Percentiles rank a stretch among this genome's conserved stretches.
Conservation (phyloP, 495 filamentous ascomycete species). For the Poronia punctata region DNA sequence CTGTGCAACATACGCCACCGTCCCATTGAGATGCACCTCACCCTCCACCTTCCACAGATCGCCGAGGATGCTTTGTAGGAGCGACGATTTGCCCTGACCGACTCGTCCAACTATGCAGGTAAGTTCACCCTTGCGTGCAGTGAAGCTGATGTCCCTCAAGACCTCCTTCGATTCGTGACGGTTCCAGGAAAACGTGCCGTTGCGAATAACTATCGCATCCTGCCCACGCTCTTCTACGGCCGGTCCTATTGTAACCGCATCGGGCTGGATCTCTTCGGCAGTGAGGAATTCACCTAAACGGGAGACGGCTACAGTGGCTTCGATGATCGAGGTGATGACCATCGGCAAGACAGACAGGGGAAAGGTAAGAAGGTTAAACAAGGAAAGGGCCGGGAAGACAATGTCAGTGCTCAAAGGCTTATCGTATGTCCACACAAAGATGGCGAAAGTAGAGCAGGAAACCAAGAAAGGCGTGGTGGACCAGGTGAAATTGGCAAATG, state of each 20-base stretch:
- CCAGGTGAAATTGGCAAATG: conserved; percentile 97
- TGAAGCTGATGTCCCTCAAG: conserved; percentile 69
- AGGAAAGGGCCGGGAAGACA: conserved; percentile 83
- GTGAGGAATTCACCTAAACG: conserved; percentile 80
- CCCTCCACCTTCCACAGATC: conserved; percentile 88
- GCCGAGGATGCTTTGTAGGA: conserved; percentile 80
- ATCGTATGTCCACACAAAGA: conserved; percentile 80
- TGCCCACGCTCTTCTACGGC: conserved; percentile 67
- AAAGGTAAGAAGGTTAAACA: conserved; percentile 93
- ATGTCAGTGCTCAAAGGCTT: conserved; percentile 84
- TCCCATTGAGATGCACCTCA: conserved; percentile 73
- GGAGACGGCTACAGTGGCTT: conserved; percentile 86
- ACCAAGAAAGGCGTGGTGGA: conserved; percentile 99
- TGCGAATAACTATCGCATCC: conserved; percentile 72
- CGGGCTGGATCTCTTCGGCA: conserved; percentile 82
- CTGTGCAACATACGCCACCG: conserved; percentile 85
- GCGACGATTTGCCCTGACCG: conserved; percentile 87
- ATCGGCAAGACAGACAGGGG: conserved; percentile 91
- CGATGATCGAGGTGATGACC: conserved; percentile 95
- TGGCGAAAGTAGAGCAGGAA: conserved; percentile 91
- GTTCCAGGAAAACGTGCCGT: conserved; percentile 94
- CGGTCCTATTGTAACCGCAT: conserved; percentile 67
- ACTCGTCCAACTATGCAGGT: conserved; percentile 93
- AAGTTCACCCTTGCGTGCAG: conserved; percentile 82
- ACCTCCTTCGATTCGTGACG: conserved; percentile 54